Conservation (phyloP, 768 basidiomycete species). For the Tubosaeta sp. region DNA sequence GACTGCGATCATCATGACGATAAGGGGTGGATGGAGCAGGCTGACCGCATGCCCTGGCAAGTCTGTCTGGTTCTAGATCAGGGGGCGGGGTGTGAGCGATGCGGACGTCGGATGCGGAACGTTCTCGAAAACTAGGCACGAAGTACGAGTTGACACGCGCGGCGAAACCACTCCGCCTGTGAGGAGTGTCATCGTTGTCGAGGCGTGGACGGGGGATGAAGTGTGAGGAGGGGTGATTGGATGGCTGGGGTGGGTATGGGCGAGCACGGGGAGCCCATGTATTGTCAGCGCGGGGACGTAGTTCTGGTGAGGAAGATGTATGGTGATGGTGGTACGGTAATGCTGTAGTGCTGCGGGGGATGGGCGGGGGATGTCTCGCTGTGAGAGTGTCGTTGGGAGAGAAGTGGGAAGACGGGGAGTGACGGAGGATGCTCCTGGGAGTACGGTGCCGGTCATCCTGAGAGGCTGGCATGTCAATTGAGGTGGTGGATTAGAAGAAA, state of each 20-base stretch:
- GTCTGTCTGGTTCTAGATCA: constrained; percentile 27
- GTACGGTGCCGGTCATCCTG: constrained; percentile 12
- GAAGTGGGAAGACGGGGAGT: too few relatives aligned
- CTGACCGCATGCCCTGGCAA: constrained; percentile 29
- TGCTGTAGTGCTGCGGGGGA: constrained; percentile 8
- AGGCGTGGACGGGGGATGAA: constrained; percentile 8
- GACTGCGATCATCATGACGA: constrained; percentile 5
- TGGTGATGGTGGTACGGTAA: constrained; percentile 15
- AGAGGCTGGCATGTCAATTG: constrained; percentile 12
- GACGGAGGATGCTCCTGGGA: constrained; percentile 23
- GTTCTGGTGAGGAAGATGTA: constrained; percentile 24
- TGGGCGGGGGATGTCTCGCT: too few relatives aligned
- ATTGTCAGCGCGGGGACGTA: constrained; percentile 17
- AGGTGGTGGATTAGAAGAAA: background rate
- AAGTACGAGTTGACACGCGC: constrained; percentile 9
- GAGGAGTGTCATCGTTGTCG: constrained; percentile 7
- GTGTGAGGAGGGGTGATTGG: constrained; percentile 11
- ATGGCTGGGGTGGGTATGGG: constrained; percentile 9
- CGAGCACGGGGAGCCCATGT: constrained; percentile 22
- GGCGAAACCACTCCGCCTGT: constrained; percentile 14
- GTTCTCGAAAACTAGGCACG: constrained; percentile 13
- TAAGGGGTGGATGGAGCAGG: constrained; percentile 4
- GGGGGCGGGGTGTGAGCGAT: constrained; percentile 17
- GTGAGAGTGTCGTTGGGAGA: too few relatives aligned
- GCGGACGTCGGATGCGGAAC: constrained; percentile 22